Evolutionary conservation across 148 eudicot species (phyloP), one percentile per base, ranked within the genome.

Genomic region (Heliosperma pusillum): DNA sequence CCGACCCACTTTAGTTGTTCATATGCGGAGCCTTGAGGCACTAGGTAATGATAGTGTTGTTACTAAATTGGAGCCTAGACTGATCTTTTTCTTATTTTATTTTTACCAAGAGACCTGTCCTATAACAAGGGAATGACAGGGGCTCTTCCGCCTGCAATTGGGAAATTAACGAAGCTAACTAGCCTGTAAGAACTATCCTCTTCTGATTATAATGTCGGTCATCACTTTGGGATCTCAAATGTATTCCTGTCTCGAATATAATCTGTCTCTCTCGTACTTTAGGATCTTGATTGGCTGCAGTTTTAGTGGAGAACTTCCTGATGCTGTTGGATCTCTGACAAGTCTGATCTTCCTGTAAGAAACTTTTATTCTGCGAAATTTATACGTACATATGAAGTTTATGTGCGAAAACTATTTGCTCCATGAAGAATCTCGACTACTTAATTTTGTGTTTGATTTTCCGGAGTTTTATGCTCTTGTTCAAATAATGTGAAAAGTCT

Each of bases 111-210:
- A 65, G 98, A 94, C 76, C 83, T 94, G 57, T 92, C 98, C 30
- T 90, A 87, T 74, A 94, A 94, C 81, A 80, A 76, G 75, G 93
- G 84, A 17, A 33, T 94, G 81, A 75, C 71, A 0, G 97, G 98
- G 56, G 42, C 90, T 69, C 86, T 94, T 84, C 88, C 96, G 70
- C 56, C 81, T 67, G 67, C 85, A 42, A 87, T 94, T 65, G 93
- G 93, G 74, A 69, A 72, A 65, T 64, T 91, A 73, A 33, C 75
- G 24, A 85, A 92, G 59, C 82, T 94, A 27, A 66, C 84, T 36
- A 86, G 64, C 65, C 74, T 94, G 97, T 94, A 90, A 87, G 93
- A 40, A 67, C 16, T 26, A 27, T 17, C 55, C 36, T 19, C 59
- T 66, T 68, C 13, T 55, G 21, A 57, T 58, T 47, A 42, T 20